Conservation (phyloP, 2,329 filamentous ascomycete species). For the Clarireedia monteithiana region DNA sequence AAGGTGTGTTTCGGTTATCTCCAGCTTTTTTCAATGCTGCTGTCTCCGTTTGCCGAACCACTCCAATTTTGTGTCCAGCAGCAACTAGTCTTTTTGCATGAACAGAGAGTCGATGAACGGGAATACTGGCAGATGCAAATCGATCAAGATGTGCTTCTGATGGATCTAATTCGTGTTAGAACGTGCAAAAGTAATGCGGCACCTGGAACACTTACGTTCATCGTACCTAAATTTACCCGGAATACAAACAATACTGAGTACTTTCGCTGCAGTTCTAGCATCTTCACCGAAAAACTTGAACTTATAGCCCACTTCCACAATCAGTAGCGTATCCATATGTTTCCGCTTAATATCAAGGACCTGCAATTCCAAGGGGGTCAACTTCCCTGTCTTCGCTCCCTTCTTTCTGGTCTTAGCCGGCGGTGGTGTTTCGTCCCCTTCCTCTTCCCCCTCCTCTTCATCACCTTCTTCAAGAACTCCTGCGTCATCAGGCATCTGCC, state of each 20-base stretch:
- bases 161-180: conserved; percentile 44
- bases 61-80: conserved; percentile 91
- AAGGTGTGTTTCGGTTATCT: conserved; percentile 88
- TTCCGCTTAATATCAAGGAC: conserved; percentile 90
- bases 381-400: conserved; percentile 61
- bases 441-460: conserved; percentile 52
- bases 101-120: conserved; percentile 82
- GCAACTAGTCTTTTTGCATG: conserved; percentile 89
- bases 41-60: conserved; percentile 90
- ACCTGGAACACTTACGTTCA: conserved; percentile 51
- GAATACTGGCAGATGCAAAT: conserved; percentile 94
- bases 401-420: conserved; percentile 57
- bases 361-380: conserved; percentile 92
- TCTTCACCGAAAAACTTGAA: conserved; percentile 97
- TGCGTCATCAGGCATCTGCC: conserved; percentile 44
- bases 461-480: conserved; percentile 40
- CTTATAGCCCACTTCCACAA: conserved; percentile 96
- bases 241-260: conserved; percentile 91
- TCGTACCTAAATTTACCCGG: conserved; percentile 93
- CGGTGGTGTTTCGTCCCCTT: conserved; percentile 43
- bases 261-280: conserved; percentile 79
- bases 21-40: conserved; percentile 92
- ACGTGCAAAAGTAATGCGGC: conserved; percentile 7
- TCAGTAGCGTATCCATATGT: conserved; percentile 80
- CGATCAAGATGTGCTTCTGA: conserved; percentile 88